Base-by-base conservation (phyloP, 2,329 filamentous ascomycete species). In the Nemania sp. region DNA sequence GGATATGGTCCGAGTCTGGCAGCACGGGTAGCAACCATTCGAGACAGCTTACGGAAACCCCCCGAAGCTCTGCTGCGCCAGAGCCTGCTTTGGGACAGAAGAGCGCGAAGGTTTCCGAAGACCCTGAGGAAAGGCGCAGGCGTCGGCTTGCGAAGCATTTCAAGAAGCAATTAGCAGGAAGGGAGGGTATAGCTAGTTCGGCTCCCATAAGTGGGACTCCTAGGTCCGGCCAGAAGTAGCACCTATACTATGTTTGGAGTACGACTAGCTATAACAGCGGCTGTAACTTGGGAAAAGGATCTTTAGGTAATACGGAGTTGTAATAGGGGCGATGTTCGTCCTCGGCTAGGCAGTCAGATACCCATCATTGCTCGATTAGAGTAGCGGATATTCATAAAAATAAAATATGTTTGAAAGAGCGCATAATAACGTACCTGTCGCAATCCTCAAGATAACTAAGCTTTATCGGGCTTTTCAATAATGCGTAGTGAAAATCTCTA, bases 221-320 rank as follows among this genome's bases (percentile, higher is more conserved):
- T 2, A 73, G 66, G 8, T 74, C 73, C 13, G 71, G 64, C 1
- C 71, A 73, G 57, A 73, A 68, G 49, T 57, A 66, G 66, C 65
- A 53, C 55, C n/a, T 27, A 32, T 2, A 7, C 5, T 45, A n/a
- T 38, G 38, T 51, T 15, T 15, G 11, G n/a, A 15, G n/a, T 5
- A 3, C 5, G 24, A 5, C 3, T 26, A 24, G 3, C 11, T 26
- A 51, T 45, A 26, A 8, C 26, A 24, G 7, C 15, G 4, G 18
- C 6, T 22, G 35, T 20, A 22, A 22, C 5, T 35, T 27, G 10
- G 35, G 2, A 2, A 11, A 26, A 56, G 13, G 47, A 52, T 22
- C 10, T 47, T 53, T 27, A 47, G 22, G 45, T 43, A 32, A 26
- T 45, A 58, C 54, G 66, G 62, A 66, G 58, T 56, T 63, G n/a